Evolutionary conservation across 2,329 filamentous ascomycete species (phyloP).

Genomic region (Aspergillus sp.): DNA sequence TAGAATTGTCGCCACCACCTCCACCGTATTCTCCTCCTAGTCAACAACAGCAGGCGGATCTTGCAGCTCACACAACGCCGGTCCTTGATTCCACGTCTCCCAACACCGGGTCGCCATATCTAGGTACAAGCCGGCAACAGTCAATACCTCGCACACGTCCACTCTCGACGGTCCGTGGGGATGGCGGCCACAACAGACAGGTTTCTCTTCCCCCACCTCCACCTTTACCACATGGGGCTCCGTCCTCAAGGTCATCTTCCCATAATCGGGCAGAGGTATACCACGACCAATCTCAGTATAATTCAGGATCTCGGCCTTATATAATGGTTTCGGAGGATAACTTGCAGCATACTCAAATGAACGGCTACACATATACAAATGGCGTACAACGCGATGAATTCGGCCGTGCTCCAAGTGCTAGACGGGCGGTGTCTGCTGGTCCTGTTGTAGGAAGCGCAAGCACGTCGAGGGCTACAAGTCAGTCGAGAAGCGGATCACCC

Average conservation of each 20-base stretch:
- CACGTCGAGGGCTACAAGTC: slow-evolving; percentile 39
- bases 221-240: slow-evolving; percentile 36
- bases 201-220: slow-evolving; percentile 43
- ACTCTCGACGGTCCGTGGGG: slow-evolving; percentile 36
- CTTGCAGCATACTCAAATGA: slow-evolving; percentile 25
- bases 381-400: slow-evolving; percentile 27
- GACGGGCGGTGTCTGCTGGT: slow-evolving; percentile 51
- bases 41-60: slow-evolving; percentile 29
- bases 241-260: slow-evolving; percentile 39
- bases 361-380: slow-evolving; percentile 19
- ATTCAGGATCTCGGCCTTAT: slow-evolving; percentile 26
- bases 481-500: slow-evolving; percentile 39
- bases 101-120: slow-evolving; percentile 23
- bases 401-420: slow-evolving; percentile 44
- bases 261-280: slow-evolving; percentile 35
- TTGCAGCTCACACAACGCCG: slow-evolving; percentile 18
- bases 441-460: slow-evolving; percentile 42
- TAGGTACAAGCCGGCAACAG: slow-evolving; percentile 29
- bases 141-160: slow-evolving; percentile 37
- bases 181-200: slow-evolving; percentile 33
- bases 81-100: slow-evolving; percentile 27
- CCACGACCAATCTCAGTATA: slow-evolving; percentile 25
- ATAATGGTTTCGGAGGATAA: slow-evolving; percentile 30
- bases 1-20: slow-evolving; percentile 38
- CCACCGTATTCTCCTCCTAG: slow-evolving; percentile 46